Percentiles rank a stretch among this genome's conserved stretches.
Evolutionary conservation across 495 filamentous ascomycete species (phyloP).

Genomic region (Aspergillus coremiiformis): DNA sequence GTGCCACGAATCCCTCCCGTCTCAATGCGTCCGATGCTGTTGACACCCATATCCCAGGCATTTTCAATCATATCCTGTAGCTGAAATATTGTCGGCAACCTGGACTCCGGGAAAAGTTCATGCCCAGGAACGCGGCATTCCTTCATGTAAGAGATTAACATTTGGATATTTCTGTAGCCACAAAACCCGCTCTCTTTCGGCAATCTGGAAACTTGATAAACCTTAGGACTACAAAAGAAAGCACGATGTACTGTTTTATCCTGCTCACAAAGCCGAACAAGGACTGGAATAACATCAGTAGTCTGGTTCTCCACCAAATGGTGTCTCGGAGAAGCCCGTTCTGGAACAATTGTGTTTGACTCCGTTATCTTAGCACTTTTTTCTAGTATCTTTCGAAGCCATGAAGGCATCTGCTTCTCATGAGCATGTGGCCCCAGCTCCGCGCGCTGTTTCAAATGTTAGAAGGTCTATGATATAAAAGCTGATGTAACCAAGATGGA

Average conservation of each 20-base stretch:
- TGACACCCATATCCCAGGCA: slow-evolving; percentile 86
- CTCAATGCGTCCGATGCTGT: slow-evolving; percentile 62
- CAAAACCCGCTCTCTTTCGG: slow-evolving; percentile 83
- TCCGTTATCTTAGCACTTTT: slow-evolving; percentile 51
- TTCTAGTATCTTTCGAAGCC: slow-evolving; percentile 63
- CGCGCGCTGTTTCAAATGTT: slow-evolving; percentile 23
- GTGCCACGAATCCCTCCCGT: slow-evolving; percentile 85
- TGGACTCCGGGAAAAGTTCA: slow-evolving; percentile 50
- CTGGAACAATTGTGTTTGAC: slow-evolving; percentile 45
- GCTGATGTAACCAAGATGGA: neutral
- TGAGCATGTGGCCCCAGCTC: slow-evolving; percentile 82
- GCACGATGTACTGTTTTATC: slow-evolving; percentile 58
- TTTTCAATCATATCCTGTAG: slow-evolving; percentile 85
- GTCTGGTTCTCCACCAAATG: slow-evolving; percentile 54
- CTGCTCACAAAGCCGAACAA: slow-evolving; percentile 63
- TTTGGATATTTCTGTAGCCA: slow-evolving; percentile 97
- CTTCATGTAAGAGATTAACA: slow-evolving; percentile 75
- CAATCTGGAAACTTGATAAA: slow-evolving; percentile 77
- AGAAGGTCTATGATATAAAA: slow-evolving; percentile 15
- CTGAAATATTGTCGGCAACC: slow-evolving; percentile 69
- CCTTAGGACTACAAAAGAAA: slow-evolving; percentile 70
- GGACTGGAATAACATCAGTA: slow-evolving; percentile 61
- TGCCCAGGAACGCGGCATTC: slow-evolving; percentile 48
- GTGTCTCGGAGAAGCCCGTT: slow-evolving; percentile 40
- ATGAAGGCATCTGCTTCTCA: slow-evolving; percentile 81